These are phyloP conservation scores for Akebia trifoliata DNA, from an alignment of 164 flowering plant genomes.

Conservation along the genomic window DNA sequence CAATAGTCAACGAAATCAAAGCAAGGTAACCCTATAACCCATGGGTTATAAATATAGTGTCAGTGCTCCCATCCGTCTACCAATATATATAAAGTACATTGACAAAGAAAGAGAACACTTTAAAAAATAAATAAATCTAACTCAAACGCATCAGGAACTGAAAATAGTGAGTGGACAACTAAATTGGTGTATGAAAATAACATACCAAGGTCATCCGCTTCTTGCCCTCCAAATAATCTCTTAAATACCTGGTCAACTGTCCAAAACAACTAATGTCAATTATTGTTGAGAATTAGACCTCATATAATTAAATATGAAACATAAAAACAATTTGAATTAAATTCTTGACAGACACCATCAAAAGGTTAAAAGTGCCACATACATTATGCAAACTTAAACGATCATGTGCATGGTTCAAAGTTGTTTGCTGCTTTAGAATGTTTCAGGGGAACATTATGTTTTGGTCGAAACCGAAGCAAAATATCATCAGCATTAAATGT, in stretches of 20 bases:
- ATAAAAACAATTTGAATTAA: neutral
- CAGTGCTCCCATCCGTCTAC: neutral
- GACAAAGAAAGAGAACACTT: neutral
- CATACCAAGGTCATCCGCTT: slow-evolving; percentile 84
- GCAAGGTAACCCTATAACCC: neutral
- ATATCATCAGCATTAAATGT: neutral
- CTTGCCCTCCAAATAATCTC: slow-evolving; percentile 88
- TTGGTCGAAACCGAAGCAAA: neutral
- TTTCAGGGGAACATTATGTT: too few species aligned
- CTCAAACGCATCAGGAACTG: neutral
- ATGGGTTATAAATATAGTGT: neutral
- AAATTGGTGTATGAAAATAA: neutral
- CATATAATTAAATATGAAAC: neutral
- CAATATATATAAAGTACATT: neutral
- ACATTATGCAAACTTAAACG: too few species aligned
- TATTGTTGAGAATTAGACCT: neutral
- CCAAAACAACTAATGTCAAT: slow-evolving; percentile 9
- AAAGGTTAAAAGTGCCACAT: too few species aligned
- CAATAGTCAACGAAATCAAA: too few species aligned
- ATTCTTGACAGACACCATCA: neutral
- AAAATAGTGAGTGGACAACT: neutral
- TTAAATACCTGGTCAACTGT: slow-evolving; percentile 77
- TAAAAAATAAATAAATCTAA: neutral
- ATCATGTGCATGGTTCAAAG: too few species aligned
- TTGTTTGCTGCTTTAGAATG: too few species aligned